Conservation (phyloP, 2,329 filamentous ascomycete species). For the Tolypocladium inflatum region DNA sequence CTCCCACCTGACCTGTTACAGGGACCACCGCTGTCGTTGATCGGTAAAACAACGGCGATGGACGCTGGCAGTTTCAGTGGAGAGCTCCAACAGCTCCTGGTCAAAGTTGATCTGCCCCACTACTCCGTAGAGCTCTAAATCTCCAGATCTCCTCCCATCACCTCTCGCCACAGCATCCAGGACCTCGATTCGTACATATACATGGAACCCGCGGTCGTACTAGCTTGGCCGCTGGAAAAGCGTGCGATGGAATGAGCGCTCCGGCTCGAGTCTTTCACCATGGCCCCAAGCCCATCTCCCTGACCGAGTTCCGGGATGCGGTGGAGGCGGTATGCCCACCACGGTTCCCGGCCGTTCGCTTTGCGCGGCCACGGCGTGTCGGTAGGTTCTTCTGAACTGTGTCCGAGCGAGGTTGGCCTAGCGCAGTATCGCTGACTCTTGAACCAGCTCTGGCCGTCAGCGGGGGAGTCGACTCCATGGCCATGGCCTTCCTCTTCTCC, state of each 20-base stretch:
- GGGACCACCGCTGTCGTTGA: too few species aligned
- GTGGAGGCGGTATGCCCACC: slow-evolving; percentile 39
- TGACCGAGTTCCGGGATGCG: slow-evolving; percentile 33
- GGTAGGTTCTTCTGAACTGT: slow-evolving; percentile 22
- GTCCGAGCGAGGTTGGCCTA: not conserved
- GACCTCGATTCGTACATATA: not conserved
- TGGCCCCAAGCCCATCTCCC: slow-evolving; percentile 25
- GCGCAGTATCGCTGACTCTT: not conserved
- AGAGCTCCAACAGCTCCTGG: not conserved
- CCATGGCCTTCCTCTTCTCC: slow-evolving; percentile 66
- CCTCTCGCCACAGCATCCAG: not conserved
- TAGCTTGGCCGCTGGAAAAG: not conserved
- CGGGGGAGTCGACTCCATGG: slow-evolving; percentile 97
- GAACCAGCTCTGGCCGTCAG: slow-evolving; percentile 67
- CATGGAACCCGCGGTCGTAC: not conserved
- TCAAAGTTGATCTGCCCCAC: not conserved
- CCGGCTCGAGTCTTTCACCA: slow-evolving; percentile 24
- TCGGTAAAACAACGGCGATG: not conserved
- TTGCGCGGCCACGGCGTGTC: slow-evolving; percentile 26
- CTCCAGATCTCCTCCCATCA: not conserved
- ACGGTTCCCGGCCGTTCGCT: slow-evolving; percentile 34
- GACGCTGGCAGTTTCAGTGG: not conserved
- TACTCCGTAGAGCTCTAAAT: not conserved
- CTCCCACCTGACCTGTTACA: not conserved
- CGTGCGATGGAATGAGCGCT: slow-evolving; percentile 24